Evolutionary conservation across 192 early-diverging fungal species (phyloP).

Genomic region (Backusella circina): DNA sequence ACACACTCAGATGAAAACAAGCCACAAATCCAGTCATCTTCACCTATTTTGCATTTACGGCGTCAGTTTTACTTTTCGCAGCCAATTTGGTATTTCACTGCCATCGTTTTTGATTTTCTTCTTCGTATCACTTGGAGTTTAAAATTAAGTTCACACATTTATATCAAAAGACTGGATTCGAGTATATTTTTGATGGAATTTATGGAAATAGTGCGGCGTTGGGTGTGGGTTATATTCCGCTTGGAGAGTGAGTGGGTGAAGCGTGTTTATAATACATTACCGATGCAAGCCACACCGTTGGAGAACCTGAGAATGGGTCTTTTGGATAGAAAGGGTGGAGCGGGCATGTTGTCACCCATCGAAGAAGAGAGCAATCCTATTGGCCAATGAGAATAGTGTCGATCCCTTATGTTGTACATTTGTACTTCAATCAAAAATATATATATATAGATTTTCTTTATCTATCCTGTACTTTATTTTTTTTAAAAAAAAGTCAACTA

Average conservation of each 20-base stretch:
- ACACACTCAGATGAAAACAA: not conserved
- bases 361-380: not conserved
- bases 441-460: too few species aligned
- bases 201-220: constrained; percentile 81
- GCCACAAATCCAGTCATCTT: not conserved
- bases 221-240: constrained; percentile 94
- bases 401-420: not conserved
- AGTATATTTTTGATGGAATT: constrained; percentile 75
- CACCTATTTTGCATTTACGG: constrained; percentile 49
- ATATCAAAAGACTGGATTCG: constrained; percentile 61
- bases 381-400: not conserved
- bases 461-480: not conserved
- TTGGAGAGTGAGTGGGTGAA: constrained; percentile 81
- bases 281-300: not conserved
- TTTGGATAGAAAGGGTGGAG: not conserved
- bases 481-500: not conserved
- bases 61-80: constrained; percentile 61
- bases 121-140: constrained; percentile 86
- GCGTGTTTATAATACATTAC: constrained; percentile 14
- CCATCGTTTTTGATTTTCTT: constrained; percentile 75
- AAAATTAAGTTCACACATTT: constrained; percentile 61
- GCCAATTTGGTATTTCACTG: constrained; percentile 68
- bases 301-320: not conserved
- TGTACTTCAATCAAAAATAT: too few species aligned
- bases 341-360: constrained; percentile 3